Evolutionary conservation across 345 rosid genomes (phyloP).

Genomic region (Pugionium cornutum): DNA sequence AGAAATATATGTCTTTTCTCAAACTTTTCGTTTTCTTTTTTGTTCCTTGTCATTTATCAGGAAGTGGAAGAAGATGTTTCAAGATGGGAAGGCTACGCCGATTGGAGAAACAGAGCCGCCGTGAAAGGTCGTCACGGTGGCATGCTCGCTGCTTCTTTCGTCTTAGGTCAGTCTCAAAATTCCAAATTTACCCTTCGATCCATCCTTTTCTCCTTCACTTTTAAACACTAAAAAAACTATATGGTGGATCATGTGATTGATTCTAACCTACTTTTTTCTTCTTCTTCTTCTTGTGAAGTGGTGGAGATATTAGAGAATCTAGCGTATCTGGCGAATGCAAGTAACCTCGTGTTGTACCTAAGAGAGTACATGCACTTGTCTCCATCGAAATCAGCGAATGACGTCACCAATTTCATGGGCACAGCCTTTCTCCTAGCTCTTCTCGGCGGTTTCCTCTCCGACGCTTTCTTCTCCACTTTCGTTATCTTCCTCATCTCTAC

Average conservation of each 20-base stretch:
- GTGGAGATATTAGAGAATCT: constrained; percentile 91
- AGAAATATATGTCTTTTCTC: constrained; percentile 16
- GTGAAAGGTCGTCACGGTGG: constrained; percentile 70
- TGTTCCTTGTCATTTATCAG: constrained; percentile 36
- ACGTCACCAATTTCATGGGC: constrained; percentile 85
- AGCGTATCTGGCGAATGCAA: constrained; percentile 77
- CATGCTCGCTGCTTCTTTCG: constrained; percentile 72
- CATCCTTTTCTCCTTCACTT: constrained; percentile 1
- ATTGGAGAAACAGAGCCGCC: constrained; percentile 70
- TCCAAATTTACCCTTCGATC: constrained; percentile 9
- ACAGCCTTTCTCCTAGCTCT: constrained; percentile 81
- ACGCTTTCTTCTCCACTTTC: constrained; percentile 66
- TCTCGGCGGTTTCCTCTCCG: constrained; percentile 82
- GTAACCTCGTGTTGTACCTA: constrained; percentile 72
- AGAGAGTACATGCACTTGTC: constrained; percentile 67
- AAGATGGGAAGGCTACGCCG: constrained; percentile 79
- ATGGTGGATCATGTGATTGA: constrained; percentile 31
- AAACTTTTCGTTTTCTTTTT: constrained; percentile 9
- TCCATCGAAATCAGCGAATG: constrained; percentile 66
- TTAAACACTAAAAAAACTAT: neutral
- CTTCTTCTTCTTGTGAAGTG: constrained; percentile 36
- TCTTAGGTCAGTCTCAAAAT: constrained; percentile 48
- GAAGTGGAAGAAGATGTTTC: constrained; percentile 48
- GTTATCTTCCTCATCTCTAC: constrained; percentile 68
- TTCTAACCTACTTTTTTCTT: neutral